Conservation (phyloP, 2,329 filamentous ascomycete genomes). For the Fusarium avenaceum region DNA sequence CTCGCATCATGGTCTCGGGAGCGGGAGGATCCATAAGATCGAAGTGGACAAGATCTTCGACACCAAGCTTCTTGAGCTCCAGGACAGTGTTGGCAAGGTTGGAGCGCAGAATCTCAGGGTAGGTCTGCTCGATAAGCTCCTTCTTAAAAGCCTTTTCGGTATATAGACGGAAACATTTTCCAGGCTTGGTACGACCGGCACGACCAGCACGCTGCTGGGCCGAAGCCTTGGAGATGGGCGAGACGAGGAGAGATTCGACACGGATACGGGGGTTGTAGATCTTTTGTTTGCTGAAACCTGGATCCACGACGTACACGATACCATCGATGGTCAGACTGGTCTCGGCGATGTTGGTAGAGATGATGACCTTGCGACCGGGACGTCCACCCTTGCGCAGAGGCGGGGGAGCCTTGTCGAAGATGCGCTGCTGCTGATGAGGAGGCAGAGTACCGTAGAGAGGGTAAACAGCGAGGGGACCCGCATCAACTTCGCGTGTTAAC, state of each 20-base stretch:
- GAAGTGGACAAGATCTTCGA: conserved; percentile 96
- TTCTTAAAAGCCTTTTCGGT: conserved; percentile 97
- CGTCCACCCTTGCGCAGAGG: conserved; percentile 80
- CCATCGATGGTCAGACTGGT: conserved; percentile 98
- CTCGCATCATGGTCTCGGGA: conserved; percentile 98
- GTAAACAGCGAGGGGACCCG: conserved; percentile 90
- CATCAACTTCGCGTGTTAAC: conserved; percentile 89
- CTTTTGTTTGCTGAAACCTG: conserved; percentile 99
- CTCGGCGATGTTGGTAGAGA: conserved; percentile 98
- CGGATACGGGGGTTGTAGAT: conserved; percentile 98
- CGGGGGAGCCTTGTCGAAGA: conserved; percentile 89
- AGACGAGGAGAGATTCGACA: conserved; percentile 97
- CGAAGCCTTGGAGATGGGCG: conserved; percentile 96
- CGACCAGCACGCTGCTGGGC: conserved; percentile 98
- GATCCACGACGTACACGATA: conserved; percentile 99
- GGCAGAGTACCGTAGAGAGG: conserved; percentile 95
- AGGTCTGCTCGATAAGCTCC: conserved; percentile 96
- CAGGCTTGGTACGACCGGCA: conserved; percentile 97
- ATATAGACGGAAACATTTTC: conserved; percentile 98
- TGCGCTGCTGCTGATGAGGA: conserved; percentile 91
- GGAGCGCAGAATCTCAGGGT: conserved; percentile 94
- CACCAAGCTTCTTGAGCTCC: conserved; percentile 96
- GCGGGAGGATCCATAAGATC: conserved; percentile 99
- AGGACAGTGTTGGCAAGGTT: conserved; percentile 96
- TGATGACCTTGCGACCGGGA: conserved; percentile 92